Evolutionary conservation across 805 yeast species (phyloP).

Genomic region (Kluyveromyces lactis): DNA sequence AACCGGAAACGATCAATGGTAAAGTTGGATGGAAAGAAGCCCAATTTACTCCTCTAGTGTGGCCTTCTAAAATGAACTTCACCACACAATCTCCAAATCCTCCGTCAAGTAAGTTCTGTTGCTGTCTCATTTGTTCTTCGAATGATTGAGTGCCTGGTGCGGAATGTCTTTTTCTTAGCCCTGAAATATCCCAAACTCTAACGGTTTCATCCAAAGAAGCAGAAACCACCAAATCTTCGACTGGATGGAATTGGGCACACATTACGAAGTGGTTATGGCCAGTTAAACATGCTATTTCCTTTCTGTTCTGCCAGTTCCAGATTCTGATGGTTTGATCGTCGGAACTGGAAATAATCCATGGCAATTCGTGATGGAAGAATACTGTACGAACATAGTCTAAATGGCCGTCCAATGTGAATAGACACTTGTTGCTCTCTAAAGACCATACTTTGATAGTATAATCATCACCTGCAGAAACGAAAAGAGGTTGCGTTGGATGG

Average conservation of each 20-base stretch:
- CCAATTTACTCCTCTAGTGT: slow-evolving; percentile 98
- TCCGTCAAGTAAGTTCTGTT: slow-evolving; percentile 76
- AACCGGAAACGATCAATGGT: slow-evolving; percentile 90
- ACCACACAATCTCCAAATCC: slow-evolving; percentile 94
- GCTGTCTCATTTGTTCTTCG: slow-evolving; percentile 37
- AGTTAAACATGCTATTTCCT: slow-evolving; percentile 92
- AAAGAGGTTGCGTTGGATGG: slow-evolving; percentile 97
- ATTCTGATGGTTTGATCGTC: slow-evolving; percentile 98
- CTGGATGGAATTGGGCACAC: slow-evolving; percentile 96
- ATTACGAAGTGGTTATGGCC: slow-evolving; percentile 98
- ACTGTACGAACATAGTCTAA: slow-evolving; percentile 93
- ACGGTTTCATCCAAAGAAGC: slow-evolving; percentile 98
- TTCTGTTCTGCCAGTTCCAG: slow-evolving; percentile 99
- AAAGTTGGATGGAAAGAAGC: slow-evolving; percentile 96
- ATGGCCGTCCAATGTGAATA: slow-evolving; percentile 88
- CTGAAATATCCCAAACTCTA: slow-evolving; percentile 97
- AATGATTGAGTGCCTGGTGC: slow-evolving; percentile 54
- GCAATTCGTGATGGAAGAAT: slow-evolving; percentile 89
- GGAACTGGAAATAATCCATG: slow-evolving; percentile 93
- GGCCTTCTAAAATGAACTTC: slow-evolving; percentile 94
- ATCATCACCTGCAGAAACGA: slow-evolving; percentile 97
- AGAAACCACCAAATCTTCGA: slow-evolving; percentile 88
- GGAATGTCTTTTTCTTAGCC: slow-evolving; percentile 88
- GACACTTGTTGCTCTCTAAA: slow-evolving; percentile 77
- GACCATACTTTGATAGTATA: slow-evolving; percentile 96